These are phyloP conservation scores for Heliosperma pusillum DNA, from an alignment of 148 eudicot species.

Conservation along the genomic window DNA sequence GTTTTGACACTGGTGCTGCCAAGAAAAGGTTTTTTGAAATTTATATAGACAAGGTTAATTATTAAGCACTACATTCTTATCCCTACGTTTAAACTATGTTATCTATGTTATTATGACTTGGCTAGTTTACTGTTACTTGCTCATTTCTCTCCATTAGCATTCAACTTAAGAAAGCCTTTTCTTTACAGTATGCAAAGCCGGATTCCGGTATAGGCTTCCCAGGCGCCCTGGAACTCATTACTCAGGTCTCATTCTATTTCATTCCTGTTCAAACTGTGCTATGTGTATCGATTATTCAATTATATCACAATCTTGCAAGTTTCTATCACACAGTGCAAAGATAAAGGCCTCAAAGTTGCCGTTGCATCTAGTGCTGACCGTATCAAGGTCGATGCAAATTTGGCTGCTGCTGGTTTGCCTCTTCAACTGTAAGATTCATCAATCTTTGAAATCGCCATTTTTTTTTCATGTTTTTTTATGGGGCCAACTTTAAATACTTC, in stretches of 20 bases:
- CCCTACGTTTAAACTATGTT: too few species aligned
- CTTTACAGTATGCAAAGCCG: conserved; percentile 82
- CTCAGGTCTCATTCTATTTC: conserved; percentile 46
- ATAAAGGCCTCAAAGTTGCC: conserved; percentile 88
- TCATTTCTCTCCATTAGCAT: background rate
- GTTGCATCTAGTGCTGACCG: conserved; percentile 99
- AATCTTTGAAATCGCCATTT: background rate
- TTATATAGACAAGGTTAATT: conserved; percentile 88
- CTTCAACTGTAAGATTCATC: conserved; percentile 55
- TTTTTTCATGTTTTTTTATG: background rate
- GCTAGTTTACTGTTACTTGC: conserved; percentile 7
- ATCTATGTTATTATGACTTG: background rate
- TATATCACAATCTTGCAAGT: conserved; percentile 16
- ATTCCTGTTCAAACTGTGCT: background rate
- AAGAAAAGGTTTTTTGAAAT: conserved; percentile 96
- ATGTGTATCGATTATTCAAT: background rate
- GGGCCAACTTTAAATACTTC: background rate
- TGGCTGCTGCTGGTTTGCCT: conserved; percentile 89
- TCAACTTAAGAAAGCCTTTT: background rate
- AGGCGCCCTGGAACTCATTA: conserved; percentile 83
- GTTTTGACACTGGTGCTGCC: conserved; percentile 70
- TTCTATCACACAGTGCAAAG: conserved; percentile 66
- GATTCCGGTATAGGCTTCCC: conserved; percentile 94
- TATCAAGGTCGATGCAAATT: conserved; percentile 90
- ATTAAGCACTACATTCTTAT: too few species aligned